Evolutionary conservation across 148 eudicot species (phyloP).

Genomic region (Nepenthes mirabilis): DNA sequence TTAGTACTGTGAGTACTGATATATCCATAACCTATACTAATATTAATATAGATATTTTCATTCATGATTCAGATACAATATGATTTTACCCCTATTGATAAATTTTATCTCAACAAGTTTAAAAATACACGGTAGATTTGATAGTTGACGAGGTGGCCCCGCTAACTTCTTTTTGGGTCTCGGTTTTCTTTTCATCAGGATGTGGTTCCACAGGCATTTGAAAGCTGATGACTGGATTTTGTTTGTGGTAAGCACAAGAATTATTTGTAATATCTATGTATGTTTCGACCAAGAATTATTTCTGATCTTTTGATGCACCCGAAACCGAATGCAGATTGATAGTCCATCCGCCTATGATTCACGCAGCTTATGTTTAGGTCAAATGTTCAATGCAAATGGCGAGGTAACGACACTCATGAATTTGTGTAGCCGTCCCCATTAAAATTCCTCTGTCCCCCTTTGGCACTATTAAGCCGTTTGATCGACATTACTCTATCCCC

Average conservation of each 20-base stretch:
- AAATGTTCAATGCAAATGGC: conserved; percentile 68
- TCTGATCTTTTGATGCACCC: not conserved
- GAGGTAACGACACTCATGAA: conserved; percentile 33
- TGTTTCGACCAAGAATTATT: not conserved
- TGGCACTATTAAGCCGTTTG: not conserved
- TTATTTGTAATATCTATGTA: not conserved
- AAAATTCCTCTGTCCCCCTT: not conserved
- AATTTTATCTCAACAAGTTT: too few relatives aligned
- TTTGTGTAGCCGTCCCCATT: not conserved
- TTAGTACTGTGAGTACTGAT: too few relatives aligned
- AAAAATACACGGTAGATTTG: too few relatives aligned
- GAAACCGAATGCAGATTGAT: conserved; percentile 27
- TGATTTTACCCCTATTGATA: too few relatives aligned
- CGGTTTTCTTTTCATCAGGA: conserved; percentile 36
- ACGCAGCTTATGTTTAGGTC: conserved; percentile 76
- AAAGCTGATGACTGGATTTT: conserved; percentile 96
- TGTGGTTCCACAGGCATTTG: conserved; percentile 88
- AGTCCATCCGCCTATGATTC: conserved; percentile 63
- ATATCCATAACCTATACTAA: too few relatives aligned
- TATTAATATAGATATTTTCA: too few relatives aligned
- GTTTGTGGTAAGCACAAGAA: conserved; percentile 50
- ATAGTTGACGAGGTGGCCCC: too few relatives aligned
- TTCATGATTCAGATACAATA: too few relatives aligned
- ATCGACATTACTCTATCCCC: not conserved
- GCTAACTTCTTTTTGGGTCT: not conserved